Evolutionary conservation across 805 yeast genomes (phyloP).

Genomic region (Millerago galiae): DNA sequence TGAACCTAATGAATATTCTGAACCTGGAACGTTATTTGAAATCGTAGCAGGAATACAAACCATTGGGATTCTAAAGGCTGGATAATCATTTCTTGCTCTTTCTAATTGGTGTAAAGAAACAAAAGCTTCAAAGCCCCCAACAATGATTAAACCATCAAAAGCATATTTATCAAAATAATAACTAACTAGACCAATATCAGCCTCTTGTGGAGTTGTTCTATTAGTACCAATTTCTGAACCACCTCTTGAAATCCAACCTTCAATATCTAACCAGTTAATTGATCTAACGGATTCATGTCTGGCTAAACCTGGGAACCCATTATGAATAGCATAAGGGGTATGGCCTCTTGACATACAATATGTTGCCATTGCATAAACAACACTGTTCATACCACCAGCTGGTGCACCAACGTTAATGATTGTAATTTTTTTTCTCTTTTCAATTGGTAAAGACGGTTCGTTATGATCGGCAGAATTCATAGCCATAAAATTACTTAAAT

Average conservation of each 20-base stretch:
- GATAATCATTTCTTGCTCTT: slow-evolving; percentile 52
- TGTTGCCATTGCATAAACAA: slow-evolving; percentile 68
- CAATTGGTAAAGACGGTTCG: slow-evolving; percentile 49
- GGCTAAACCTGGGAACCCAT: slow-evolving; percentile 69
- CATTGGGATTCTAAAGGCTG: slow-evolving; percentile 73
- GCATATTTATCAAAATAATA: slow-evolving; percentile 62
- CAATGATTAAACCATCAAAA: slow-evolving; percentile 64
- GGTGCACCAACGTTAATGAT: slow-evolving; percentile 77
- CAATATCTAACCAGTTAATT: slow-evolving; percentile 62
- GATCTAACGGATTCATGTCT: slow-evolving; percentile 55
- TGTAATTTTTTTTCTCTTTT: slow-evolving; percentile 55
- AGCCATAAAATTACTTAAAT: slow-evolving; percentile 54
- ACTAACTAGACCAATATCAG: slow-evolving; percentile 65
- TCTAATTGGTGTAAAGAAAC: slow-evolving; percentile 64
- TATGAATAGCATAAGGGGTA: slow-evolving; percentile 60
- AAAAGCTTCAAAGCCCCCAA: slow-evolving; percentile 82
- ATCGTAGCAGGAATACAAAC: slow-evolving; percentile 74
- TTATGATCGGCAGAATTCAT: slow-evolving; percentile 64
- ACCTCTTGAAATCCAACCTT: slow-evolving; percentile 68
- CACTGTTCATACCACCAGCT: slow-evolving; percentile 71
- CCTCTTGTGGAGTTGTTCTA: slow-evolving; percentile 58
- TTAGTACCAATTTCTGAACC: slow-evolving; percentile 83
- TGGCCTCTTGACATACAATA: slow-evolving; percentile 75
- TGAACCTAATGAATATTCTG: slow-evolving; percentile 70
- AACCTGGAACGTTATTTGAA: slow-evolving; percentile 77